phyloP scores from a whole-genome alignment of 805 yeast genomes.

The Yarrowia deformans region DNA sequence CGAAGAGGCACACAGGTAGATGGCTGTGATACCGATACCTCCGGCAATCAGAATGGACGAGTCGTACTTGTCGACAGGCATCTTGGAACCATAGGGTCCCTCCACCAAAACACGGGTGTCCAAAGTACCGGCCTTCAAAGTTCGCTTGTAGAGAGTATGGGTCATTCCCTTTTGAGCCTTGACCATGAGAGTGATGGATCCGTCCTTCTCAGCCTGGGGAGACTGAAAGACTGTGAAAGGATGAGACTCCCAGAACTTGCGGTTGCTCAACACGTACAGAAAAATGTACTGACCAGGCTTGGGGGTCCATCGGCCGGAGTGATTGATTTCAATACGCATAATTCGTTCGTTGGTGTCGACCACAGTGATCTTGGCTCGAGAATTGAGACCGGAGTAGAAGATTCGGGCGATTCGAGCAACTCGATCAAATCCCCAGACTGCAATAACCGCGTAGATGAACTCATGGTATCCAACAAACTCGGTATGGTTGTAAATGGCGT shows the following conservation, averaged over 20 bases:
- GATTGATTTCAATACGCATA: slow-evolving; percentile 57
- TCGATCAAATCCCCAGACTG: slow-evolving; percentile 76
- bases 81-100: slow-evolving; percentile 65
- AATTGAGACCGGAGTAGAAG: slow-evolving; percentile 60
- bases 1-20: slow-evolving; percentile 55
- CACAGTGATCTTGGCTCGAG: slow-evolving; percentile 50
- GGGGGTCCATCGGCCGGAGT: slow-evolving; percentile 48
- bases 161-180: slow-evolving; percentile 66
- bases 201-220: slow-evolving; percentile 49
- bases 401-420: slow-evolving; percentile 63
- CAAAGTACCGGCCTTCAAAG: slow-evolving; percentile 29
- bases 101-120: slow-evolving; percentile 58
- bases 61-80: slow-evolving; percentile 59
- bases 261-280: slow-evolving; percentile 51
- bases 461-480: slow-evolving; percentile 54
- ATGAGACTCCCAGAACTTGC: slow-evolving; percentile 72
- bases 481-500: slow-evolving; percentile 67
- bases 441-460: slow-evolving; percentile 61
- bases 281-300: slow-evolving; percentile 30
- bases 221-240: slow-evolving; percentile 62
- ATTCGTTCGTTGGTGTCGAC: slow-evolving; percentile 55
- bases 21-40: slow-evolving; percentile 70
- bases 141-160: slow-evolving; percentile 50
- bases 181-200: slow-evolving; percentile 57
- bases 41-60: slow-evolving; percentile 64